Evolutionary conservation across 305 asterid genomes (phyloP).

Genomic region (Coffea humblotiana): DNA sequence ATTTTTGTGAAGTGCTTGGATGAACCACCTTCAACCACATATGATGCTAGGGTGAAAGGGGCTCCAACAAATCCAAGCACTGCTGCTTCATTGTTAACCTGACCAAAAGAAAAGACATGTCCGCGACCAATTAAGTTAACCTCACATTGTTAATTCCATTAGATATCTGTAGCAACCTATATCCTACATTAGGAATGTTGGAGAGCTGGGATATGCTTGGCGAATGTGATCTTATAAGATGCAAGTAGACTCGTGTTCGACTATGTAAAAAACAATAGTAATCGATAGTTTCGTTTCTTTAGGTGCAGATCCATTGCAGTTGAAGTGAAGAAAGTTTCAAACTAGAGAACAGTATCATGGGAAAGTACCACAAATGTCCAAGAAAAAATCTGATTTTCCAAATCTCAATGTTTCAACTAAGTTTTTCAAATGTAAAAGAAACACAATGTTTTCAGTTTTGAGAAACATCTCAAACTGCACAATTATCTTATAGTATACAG

Average conservation of each 20-base stretch:
- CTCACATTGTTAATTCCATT: background rate
- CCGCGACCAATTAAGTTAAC: background rate
- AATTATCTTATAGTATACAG: background rate
- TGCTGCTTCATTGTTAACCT: slow-evolving; percentile 94
- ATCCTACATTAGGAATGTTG: background rate
- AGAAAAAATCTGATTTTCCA: background rate
- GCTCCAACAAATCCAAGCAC: slow-evolving; percentile 98
- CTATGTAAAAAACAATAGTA: background rate
- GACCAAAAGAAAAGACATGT: slow-evolving; percentile 16
- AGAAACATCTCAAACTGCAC: background rate
- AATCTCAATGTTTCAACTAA: background rate
- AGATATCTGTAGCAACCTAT: background rate
- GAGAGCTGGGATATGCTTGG: background rate
- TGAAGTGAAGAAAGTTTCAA: background rate
- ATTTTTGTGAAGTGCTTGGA: slow-evolving; percentile 94
- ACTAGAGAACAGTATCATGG: background rate
- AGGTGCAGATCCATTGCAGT: background rate
- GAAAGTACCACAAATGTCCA: background rate
- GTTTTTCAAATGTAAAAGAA: background rate
- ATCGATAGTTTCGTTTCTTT: background rate
- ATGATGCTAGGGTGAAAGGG: slow-evolving; percentile 97
- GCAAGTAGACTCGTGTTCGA: background rate
- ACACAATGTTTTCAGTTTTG: background rate
- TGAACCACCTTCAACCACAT: slow-evolving; percentile 96
- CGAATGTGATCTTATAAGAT: background rate